phyloP scores from a whole-genome alignment of 805 yeast species.

The Starmerella riodocensis region DNA sequence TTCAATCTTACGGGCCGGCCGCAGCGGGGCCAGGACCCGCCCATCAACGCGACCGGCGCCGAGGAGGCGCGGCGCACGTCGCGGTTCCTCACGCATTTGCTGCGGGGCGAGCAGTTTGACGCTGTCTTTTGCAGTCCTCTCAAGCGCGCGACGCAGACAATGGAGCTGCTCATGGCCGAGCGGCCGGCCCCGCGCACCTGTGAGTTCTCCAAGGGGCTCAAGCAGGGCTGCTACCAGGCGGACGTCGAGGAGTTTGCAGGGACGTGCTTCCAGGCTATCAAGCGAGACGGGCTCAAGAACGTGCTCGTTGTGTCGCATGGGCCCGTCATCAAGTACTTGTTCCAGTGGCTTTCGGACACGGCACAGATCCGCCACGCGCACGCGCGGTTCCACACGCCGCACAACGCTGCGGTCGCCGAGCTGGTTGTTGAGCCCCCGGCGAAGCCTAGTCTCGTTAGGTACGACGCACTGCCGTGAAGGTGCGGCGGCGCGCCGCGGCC shows the following conservation, averaged over 20 bases:
- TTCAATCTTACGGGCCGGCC: background rate
- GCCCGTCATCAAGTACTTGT: conserved; percentile 7
- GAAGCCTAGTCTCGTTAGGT: background rate
- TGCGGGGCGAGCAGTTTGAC: conserved; percentile 1
- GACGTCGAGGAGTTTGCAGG: background rate
- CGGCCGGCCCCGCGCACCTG: conserved; percentile 1
- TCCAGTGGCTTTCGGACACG: conserved; percentile 2
- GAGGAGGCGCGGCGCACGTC: background rate
- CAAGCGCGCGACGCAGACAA: conserved; percentile 2
- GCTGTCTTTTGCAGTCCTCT: conserved; percentile 6
- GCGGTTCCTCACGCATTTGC: background rate
- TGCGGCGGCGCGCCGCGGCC: no score
- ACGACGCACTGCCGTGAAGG: background rate
- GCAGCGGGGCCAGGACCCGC: conserved; percentile 4
- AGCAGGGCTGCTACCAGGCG: conserved; percentile 3
- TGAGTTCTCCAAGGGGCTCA: conserved; percentile 1
- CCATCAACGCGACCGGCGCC: conserved; percentile 6
- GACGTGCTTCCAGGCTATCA: background rate
- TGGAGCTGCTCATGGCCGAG: background rate
- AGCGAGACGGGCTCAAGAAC: background rate
- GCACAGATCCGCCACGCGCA: background rate
- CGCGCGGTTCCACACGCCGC: conserved; percentile 1
- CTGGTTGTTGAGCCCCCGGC: background rate
- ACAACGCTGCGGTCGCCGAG: conserved; percentile 2
- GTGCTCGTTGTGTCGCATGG: conserved; percentile 9